Evolutionary conservation across 2,329 filamentous ascomycete species (phyloP).

Genomic region (Fusarium concolor): DNA sequence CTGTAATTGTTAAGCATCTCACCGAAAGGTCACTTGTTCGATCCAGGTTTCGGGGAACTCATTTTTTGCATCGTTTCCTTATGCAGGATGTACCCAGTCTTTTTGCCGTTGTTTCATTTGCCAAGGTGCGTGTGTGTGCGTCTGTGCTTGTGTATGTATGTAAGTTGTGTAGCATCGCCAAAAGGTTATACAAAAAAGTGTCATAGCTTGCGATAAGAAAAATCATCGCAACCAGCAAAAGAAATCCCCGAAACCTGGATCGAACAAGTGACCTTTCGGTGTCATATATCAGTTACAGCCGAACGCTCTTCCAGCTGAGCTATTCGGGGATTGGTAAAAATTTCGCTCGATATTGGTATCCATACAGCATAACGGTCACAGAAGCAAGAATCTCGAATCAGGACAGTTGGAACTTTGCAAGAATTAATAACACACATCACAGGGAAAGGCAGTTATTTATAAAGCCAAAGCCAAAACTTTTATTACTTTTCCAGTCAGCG

Average conservation of each 20-base stretch:
- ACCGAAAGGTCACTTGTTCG: constrained; percentile 47
- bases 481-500: constrained; percentile 2
- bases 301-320: constrained; percentile 47
- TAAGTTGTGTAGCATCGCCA: background rate
- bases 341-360: background rate
- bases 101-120: background rate
- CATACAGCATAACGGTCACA: background rate
- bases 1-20: constrained; percentile 37
- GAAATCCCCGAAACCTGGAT: constrained; percentile 44
- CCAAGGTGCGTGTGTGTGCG: no score
- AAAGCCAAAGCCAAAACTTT: background rate
- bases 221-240: constrained; percentile 14
- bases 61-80: constrained; percentile 12
- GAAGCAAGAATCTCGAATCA: background rate
- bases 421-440: background rate
- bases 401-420: background rate
- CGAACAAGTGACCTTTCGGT: constrained; percentile 46
- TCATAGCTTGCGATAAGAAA: no score
- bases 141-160: no score
- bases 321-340: constrained; percentile 37
- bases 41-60: constrained; percentile 45
- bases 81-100: background rate
- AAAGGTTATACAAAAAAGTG: background rate
- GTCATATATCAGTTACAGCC: constrained; percentile 38
- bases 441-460: background rate